Conservation (phyloP, 352 stramenopile species). For the Pythium utonaiense region DNA sequence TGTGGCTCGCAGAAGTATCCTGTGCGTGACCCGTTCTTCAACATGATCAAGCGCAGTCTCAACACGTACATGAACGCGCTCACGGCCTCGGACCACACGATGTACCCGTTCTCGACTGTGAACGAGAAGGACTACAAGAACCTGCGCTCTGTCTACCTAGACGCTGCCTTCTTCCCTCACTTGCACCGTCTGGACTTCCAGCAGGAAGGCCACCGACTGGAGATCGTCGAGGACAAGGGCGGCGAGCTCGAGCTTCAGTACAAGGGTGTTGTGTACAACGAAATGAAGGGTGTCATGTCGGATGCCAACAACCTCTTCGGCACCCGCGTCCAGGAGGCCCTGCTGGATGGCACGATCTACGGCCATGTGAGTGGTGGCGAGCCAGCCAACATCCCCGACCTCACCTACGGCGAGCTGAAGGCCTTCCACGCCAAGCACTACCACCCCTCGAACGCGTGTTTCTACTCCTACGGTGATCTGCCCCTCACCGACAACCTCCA, state of each 20-base stretch:
- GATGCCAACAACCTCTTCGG: slow-evolving; percentile 92
- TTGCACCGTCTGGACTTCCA: slow-evolving; percentile 74
- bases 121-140: slow-evolving; percentile 98
- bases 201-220: slow-evolving; percentile 77
- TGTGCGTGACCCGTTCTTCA: slow-evolving; percentile 98
- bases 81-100: slow-evolving; percentile 98
- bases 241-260: slow-evolving; percentile 48
- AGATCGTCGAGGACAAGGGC: slow-evolving; percentile 39
- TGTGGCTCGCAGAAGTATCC: slow-evolving; percentile 96
- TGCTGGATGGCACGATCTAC: slow-evolving; percentile 90
- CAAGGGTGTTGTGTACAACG: slow-evolving; percentile 98
- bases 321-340: slow-evolving; percentile 85
- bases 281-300: slow-evolving; percentile 99
- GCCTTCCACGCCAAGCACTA: slow-evolving; percentile 84
- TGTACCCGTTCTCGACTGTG: slow-evolving; percentile 97
- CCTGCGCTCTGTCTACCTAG: slow-evolving; percentile 95
- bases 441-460: slow-evolving; percentile 86
- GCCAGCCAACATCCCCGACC: slow-evolving; percentile 59
- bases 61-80: slow-evolving; percentile 99
- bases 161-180: slow-evolving; percentile 96
- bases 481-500: slow-evolving; percentile 69
- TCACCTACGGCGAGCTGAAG: slow-evolving; percentile 75
- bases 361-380: slow-evolving; percentile 80
- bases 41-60: slow-evolving; percentile 97
- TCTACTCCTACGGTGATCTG: slow-evolving; percentile 90